These are phyloP conservation scores for Paramecium caudatum DNA, from an alignment of 73 alveolate genomes.

Conservation along the genomic window DNA sequence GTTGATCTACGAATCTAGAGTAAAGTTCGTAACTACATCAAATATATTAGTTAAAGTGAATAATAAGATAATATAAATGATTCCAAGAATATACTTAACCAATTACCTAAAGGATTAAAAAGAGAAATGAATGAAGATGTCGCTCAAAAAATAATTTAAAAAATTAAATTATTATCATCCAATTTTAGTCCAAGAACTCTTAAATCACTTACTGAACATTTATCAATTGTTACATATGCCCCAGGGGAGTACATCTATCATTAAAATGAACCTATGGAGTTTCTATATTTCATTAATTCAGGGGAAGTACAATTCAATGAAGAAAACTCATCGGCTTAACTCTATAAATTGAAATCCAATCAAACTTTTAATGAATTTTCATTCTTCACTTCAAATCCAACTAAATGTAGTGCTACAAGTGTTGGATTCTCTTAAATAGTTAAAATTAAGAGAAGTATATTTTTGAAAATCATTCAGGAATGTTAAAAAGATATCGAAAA, in stretches of 20 bases:
- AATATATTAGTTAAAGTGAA: background rate
- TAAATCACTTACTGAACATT: background rate
- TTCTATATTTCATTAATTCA: background rate
- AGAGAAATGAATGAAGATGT: background rate
- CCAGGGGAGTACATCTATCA: slow-evolving; percentile 35
- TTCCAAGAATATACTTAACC: background rate
- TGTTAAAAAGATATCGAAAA: background rate
- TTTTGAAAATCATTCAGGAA: background rate
- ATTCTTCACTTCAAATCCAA: background rate
- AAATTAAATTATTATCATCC: background rate
- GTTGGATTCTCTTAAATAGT: slow-evolving; percentile 3
- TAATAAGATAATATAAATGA: background rate
- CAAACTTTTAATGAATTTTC: background rate
- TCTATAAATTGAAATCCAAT: background rate
- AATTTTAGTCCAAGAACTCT: background rate
- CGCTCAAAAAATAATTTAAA: background rate
- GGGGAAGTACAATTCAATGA: slow-evolving; percentile 1
- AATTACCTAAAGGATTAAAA: slow-evolving; percentile 22
- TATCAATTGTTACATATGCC: background rate
- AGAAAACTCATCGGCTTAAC: background rate
- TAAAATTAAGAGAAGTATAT: background rate
- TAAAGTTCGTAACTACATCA: slow-evolving; percentile 42
- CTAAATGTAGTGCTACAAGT: background rate
- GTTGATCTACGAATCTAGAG: slow-evolving; percentile 36
- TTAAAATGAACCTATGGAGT: background rate